phyloP scores from a whole-genome alignment of 1,284 basidiomycete species.

The Xerocomus cyaneibrunnescens region DNA sequence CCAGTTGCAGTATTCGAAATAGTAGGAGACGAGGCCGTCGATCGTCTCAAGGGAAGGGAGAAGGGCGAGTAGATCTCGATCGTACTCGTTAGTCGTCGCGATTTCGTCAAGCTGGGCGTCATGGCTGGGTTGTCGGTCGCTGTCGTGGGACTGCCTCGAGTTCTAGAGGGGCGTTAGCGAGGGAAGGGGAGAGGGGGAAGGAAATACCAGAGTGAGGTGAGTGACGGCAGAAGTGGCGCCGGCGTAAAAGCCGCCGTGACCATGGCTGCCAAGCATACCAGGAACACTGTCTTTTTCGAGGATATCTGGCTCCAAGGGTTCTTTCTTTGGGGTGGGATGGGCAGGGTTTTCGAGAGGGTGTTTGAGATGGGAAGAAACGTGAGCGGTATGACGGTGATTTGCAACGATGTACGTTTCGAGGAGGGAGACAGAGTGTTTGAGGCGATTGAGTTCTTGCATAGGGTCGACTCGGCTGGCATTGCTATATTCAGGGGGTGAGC shows the following conservation, averaged over 20 bases:
- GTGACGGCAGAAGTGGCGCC: constrained; percentile 71
- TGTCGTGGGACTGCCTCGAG: constrained; percentile 52
- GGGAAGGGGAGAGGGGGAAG: constrained; percentile 12
- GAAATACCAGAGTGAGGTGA: constrained; percentile 58
- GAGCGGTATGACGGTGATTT: constrained; percentile 38
- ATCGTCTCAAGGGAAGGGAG: constrained; percentile 65
- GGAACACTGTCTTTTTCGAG: constrained; percentile 51
- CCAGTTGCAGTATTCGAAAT: constrained; percentile 85
- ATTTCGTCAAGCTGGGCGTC: constrained; percentile 44
- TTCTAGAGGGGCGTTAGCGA: constrained; percentile 35
- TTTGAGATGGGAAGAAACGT: constrained; percentile 32
- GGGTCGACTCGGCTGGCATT: constrained; percentile 64
- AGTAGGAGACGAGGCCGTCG: constrained; percentile 69
- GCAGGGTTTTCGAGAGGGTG: constrained; percentile 37
- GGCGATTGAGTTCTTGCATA: constrained; percentile 65
- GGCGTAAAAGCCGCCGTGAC: constrained; percentile 65
- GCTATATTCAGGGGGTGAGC: constrained; percentile 20
- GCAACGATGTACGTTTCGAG: constrained; percentile 69
- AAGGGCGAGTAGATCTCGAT: constrained; percentile 64
- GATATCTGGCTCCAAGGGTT: constrained; percentile 47
- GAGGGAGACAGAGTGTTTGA: constrained; percentile 69
- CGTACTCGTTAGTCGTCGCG: constrained; percentile 51
- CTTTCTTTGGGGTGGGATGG: constrained; percentile 49
- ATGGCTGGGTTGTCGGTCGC: constrained; percentile 48
- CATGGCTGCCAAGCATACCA: constrained; percentile 63